phyloP scores from a whole-genome alignment of 352 stramenopile genomes.

The Globisporangium cederbergense region DNA sequence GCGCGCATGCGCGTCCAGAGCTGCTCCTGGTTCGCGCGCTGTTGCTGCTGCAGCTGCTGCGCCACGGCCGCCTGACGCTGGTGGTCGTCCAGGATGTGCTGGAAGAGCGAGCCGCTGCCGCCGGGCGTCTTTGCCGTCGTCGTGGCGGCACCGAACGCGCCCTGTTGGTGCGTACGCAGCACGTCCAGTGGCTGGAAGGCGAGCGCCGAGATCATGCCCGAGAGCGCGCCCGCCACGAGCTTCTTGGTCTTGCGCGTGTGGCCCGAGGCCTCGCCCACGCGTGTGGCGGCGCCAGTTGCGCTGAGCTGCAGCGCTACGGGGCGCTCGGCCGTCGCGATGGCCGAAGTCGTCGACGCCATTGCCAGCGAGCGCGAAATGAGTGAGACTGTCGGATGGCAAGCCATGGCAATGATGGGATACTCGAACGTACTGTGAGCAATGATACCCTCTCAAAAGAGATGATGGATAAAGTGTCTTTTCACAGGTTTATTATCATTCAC shows the following conservation, averaged over 20 bases:
- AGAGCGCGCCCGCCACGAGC: conserved; percentile 61
- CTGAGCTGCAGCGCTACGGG: not conserved
- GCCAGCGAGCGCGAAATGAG: not conserved
- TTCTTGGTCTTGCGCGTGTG: conserved; percentile 64
- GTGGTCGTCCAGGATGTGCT: conserved; percentile 10
- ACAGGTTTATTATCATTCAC: not conserved
- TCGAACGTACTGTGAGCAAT: not conserved
- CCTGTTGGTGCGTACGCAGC: conserved; percentile 81
- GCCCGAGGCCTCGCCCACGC: conserved; percentile 8
- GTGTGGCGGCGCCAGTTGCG: not conserved
- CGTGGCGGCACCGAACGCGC: conserved; percentile 46
- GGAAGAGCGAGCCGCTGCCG: conserved; percentile 1
- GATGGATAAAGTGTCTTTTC: not conserved
- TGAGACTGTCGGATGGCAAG: not conserved
- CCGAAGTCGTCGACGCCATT: conserved; percentile 12
- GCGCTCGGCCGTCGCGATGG: conserved; percentile 3
- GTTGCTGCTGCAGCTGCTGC: conserved; percentile 9
- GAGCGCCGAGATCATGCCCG: conserved; percentile 75
- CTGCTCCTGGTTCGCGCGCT: conserved; percentile 15
- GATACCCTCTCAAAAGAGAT: not conserved
- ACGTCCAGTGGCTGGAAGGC: conserved; percentile 86
- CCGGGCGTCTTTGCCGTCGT: not conserved
- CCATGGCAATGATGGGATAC: not conserved
- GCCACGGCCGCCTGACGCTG: conserved; percentile 8
- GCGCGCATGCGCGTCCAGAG: conserved; percentile 37